Evolutionary conservation across 805 yeast species (phyloP).

Genomic region (Pichia manshurica): DNA sequence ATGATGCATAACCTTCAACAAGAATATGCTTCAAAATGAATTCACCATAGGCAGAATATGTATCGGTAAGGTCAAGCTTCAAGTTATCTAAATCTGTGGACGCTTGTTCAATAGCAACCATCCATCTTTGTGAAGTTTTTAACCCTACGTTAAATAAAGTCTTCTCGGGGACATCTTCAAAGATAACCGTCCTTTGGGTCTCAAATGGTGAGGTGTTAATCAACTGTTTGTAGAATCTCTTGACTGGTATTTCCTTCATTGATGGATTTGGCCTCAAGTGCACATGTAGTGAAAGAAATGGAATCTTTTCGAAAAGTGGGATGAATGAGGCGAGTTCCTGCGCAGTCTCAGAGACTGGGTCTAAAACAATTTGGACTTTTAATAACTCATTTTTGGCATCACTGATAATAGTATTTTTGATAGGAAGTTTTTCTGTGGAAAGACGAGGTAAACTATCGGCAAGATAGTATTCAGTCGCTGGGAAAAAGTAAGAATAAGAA

Average conservation of each 20-base stretch:
- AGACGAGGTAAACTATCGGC: conserved; percentile 22
- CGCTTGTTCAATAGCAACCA: conserved; percentile 47
- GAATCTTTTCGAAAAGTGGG: conserved; percentile 33
- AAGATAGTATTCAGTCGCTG: conserved; percentile 27
- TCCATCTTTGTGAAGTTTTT: conserved; percentile 64
- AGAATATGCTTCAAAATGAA: conserved; percentile 50
- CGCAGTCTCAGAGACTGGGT: conserved; percentile 67
- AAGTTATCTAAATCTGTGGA: conserved; percentile 62
- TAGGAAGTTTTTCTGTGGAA: conserved; percentile 9
- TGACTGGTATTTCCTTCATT: conserved; percentile 38
- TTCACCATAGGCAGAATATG: conserved; percentile 33
- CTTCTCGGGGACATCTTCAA: conserved; percentile 46
- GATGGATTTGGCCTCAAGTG: conserved; percentile 46
- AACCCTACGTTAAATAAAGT: conserved; percentile 50
- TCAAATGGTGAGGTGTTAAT: conserved; percentile 27
- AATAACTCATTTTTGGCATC: conserved; percentile 23
- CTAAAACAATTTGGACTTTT: conserved; percentile 55
- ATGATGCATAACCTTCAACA: conserved; percentile 64
- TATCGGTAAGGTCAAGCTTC: conserved; percentile 36
- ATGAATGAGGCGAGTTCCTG: conserved; percentile 54
- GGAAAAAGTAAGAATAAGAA: conserved; percentile 21
- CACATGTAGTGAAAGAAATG: conserved; percentile 49
- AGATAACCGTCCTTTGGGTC: conserved; percentile 23
- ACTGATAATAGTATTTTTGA: conserved; percentile 6
- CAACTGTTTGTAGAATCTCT: conserved; percentile 54